Conservation (phyloP, 2,329 filamentous ascomycete species). For the Colletotrichum sp. region DNA sequence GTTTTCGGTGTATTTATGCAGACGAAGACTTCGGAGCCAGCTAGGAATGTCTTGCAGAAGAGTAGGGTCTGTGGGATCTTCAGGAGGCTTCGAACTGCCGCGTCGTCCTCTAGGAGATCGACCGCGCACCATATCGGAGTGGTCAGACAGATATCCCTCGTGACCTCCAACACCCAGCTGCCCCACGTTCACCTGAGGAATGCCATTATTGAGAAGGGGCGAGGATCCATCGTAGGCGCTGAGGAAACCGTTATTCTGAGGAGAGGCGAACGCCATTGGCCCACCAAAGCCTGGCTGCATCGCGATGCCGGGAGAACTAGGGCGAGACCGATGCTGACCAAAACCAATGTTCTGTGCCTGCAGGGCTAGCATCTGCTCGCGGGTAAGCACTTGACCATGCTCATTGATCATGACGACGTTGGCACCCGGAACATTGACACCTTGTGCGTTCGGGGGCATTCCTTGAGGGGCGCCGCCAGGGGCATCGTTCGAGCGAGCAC, state of each 20-base stretch:
- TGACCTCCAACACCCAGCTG: slow-evolving; percentile 73
- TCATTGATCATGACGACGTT: slow-evolving; percentile 96
- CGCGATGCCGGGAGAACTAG: slow-evolving; percentile 85
- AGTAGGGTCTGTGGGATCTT: slow-evolving; percentile 91
- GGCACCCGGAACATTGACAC: slow-evolving; percentile 68
- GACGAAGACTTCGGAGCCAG: slow-evolving; percentile 91
- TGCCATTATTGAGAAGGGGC: slow-evolving; percentile 72
- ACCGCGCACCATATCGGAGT: slow-evolving; percentile 88
- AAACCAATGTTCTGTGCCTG: slow-evolving; percentile 70
- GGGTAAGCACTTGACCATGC: slow-evolving; percentile 83
- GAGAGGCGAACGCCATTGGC: slow-evolving; percentile 79
- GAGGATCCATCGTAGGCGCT: slow-evolving; percentile 82
- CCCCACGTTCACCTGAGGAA: slow-evolving; percentile 74
- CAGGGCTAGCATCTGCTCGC: slow-evolving; percentile 83
- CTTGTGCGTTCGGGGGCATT: slow-evolving; percentile 43
- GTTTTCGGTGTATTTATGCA: slow-evolving; percentile 99
- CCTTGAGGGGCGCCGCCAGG: slow-evolving; percentile 46
- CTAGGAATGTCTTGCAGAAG: slow-evolving; percentile 94
- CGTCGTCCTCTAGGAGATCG: slow-evolving; percentile 90
- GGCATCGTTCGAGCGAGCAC: slow-evolving; percentile 86
- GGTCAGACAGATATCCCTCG: slow-evolving; percentile 92
- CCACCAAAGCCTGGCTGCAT: slow-evolving; percentile 69
- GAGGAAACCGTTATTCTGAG: slow-evolving; percentile 93
- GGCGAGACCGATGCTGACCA: slow-evolving; percentile 78
- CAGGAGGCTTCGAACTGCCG: slow-evolving; percentile 95